These are phyloP conservation scores for Euclidium syriacum DNA, from an alignment of 345 rosid species.

Conservation along the genomic window DNA sequence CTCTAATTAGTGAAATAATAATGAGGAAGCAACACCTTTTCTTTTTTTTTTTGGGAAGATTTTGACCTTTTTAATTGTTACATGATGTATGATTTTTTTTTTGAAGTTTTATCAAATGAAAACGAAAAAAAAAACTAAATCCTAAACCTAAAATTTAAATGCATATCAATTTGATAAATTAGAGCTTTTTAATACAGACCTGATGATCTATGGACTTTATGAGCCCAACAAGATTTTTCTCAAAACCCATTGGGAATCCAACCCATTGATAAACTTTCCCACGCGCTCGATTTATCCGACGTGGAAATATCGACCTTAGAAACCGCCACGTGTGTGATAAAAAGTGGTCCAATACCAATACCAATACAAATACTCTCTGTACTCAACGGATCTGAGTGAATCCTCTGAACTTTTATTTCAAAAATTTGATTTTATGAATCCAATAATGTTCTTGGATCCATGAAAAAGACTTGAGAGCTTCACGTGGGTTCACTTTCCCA, in stretches of 20 bases:
- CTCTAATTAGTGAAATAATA: no score
- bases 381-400: slow-evolving; percentile 20
- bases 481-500: slow-evolving; percentile 18
- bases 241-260: no score
- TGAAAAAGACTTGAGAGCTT: slow-evolving; percentile 1
- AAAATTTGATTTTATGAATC: not conserved
- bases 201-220: not conserved
- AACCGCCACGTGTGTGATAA: slow-evolving; percentile 7
- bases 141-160: no score
- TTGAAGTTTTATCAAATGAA: no score
- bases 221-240: not conserved
- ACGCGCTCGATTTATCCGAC: not conserved
- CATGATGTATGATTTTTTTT: no score
- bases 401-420: not conserved
- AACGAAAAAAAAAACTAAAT: no score
- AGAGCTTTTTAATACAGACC: not conserved
- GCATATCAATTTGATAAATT: no score
- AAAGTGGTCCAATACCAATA: not conserved
- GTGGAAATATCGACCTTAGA: not conserved
- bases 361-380: not conserved
- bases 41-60: no score
- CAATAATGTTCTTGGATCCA: slow-evolving; percentile 16
- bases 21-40: no score
- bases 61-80: no score
- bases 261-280: slow-evolving; percentile 5